These are phyloP conservation scores for Alternaria rosae DNA, from an alignment of 2,329 filamentous ascomycete genomes.

Conservation along the genomic window DNA sequence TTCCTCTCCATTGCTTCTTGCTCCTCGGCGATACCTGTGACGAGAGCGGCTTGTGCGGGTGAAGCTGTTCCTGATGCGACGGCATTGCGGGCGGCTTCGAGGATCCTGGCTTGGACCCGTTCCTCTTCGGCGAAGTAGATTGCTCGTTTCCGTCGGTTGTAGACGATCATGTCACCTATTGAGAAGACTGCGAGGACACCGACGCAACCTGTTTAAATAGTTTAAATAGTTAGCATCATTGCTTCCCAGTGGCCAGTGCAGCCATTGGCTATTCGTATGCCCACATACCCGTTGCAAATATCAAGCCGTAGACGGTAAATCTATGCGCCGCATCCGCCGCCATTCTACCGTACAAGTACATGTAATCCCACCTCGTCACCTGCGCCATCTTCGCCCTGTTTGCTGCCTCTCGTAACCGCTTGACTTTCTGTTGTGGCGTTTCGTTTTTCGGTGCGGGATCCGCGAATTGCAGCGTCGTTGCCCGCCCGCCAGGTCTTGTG, in stretches of 20 bases:
- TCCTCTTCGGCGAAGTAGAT: constrained; percentile 67
- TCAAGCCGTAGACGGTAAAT: constrained; percentile 65
- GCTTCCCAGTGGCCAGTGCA: background rate
- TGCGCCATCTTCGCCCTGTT: constrained; percentile 57
- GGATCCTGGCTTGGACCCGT: constrained; percentile 52
- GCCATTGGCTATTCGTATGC: constrained; percentile 18
- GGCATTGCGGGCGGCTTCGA: constrained; percentile 55
- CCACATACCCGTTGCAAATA: constrained; percentile 65
- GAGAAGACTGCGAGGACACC: constrained; percentile 69
- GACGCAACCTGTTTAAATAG: constrained; percentile 61
- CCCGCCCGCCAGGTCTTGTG: constrained; percentile 62
- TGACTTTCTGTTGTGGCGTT: constrained; percentile 63
- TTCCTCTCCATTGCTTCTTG: constrained; percentile 58
- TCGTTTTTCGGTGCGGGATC: constrained; percentile 56
- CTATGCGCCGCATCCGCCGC: constrained; percentile 68
- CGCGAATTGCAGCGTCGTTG: constrained; percentile 51
- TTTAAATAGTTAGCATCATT: constrained; percentile 18
- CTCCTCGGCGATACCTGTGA: constrained; percentile 68
- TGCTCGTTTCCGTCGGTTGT: constrained; percentile 70
- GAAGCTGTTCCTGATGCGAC: constrained; percentile 54
- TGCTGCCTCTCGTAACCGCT: constrained; percentile 59
- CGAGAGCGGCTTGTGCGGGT: constrained; percentile 60
- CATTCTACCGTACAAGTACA: constrained; percentile 47
- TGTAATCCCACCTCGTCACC: constrained; percentile 61
- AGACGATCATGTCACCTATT: constrained; percentile 70